Base-by-base conservation (phyloP, 306 rosid species). In the Dalbergia cultrata region DNA sequence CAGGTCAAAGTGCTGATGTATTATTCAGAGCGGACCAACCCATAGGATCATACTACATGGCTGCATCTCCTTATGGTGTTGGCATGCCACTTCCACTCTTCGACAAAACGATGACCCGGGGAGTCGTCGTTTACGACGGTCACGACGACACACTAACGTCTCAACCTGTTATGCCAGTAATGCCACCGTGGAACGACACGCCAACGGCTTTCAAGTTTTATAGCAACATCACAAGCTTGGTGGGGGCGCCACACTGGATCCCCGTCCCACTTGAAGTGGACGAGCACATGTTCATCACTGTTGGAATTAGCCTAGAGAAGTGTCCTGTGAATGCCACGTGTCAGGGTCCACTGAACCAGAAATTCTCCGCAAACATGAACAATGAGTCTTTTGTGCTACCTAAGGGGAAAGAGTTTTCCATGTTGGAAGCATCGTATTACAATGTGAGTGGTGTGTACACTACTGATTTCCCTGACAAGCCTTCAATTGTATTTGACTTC, bases 11-110 rank as follows among this genome's bases (percentile, higher is more conserved):
- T 5, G 65, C 45, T 14, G 93, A 91, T 14, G 92, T 79, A 1
- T 84, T 91, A 13, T 16, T 91, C 56, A 81, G 60, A 0, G 74
- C 90, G 0, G 43, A 91, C 76, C 92, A 88, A 35, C 45, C 80
- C 3, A 9, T 9, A 0, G 88, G 89, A 3, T 89, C 92, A 0
- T 91, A 91, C 70, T 89, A 87, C 83, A 89, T 91, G 90, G 96
- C 88, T 0, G 92, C 93, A 3, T 62, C 65, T 10, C 84, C 90
- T 0, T 91, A 69, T 18, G 4, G 17, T 3, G 13, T 58, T 17
- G 82, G 76, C 0, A 35, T 67, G 7, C 61, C 45, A 43, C 4
- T 4, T n/a, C n/a, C n/a, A n/a, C n/a, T n/a, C 19, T 58, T 88
- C 11, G 64, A 82, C 19, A 50, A 85, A 68, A 69, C 87, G 0